Base-by-base conservation (phyloP, 768 basidiomycete genomes). In the Lyophyllum semitale region DNA sequence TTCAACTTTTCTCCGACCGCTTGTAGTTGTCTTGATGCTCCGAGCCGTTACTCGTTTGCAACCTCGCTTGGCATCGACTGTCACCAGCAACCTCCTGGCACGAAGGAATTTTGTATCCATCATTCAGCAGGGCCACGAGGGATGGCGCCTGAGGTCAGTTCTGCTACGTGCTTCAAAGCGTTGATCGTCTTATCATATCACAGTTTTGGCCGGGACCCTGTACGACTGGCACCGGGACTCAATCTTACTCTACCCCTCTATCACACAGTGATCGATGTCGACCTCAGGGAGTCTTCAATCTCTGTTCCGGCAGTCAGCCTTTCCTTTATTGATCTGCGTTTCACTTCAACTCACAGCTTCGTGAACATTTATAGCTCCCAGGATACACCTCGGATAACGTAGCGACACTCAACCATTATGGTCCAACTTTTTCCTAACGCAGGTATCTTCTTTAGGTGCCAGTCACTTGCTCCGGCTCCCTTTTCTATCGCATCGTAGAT, bases 121-220 rank as follows among this genome's bases (percentile, higher is more conserved):
- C 46, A 76, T 82, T 41, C 66, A 78, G 43, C 81, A 82, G 67
- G 80, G 80, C 4, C 72, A 76, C 52, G 80, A 83, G 62, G 81
- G 74, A 41, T 83, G 80, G 79, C 69, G 80, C 13, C 64, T 83
- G 23, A 76, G 68, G 77, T 77, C 41, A 38, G 67, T 53, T 46
- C 37, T 20, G 43, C 23, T 23, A 22, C 20, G 18, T 43, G 25
- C 27, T 23, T 29, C 30, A 22, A 11, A 13, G 38, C 13, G 23
- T 30, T 8, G 7, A 27, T 27, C 22, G 32, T 23, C 25, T 33
- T 42, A 18, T 9, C 15, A n/a, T 9, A 43, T 25, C 9, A 26
- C 47, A 78, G 80, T 41, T 63, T 83, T 37, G 81, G 81, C 12
- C 70, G 74, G 15, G 59, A 75, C 53, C 81, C 82, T 13, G 73